phyloP scores from a whole-genome alignment of 352 stramenopile species.

The Phytophthora pistaciae region DNA sequence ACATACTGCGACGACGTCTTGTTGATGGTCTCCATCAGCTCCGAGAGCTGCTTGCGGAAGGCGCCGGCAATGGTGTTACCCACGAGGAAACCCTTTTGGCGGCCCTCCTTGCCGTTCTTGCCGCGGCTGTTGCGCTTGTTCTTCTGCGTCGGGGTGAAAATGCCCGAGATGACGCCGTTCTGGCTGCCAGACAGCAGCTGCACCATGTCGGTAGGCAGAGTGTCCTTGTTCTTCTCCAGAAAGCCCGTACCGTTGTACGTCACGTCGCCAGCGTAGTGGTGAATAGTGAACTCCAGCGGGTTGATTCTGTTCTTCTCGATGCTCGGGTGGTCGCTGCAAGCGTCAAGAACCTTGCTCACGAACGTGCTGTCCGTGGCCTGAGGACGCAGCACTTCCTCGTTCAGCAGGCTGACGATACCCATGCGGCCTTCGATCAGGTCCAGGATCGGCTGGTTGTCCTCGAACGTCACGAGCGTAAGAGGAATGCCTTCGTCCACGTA shows the following conservation, averaged over 20 bases:
- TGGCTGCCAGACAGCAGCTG: conserved; percentile 73
- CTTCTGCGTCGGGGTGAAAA: conserved; percentile 61
- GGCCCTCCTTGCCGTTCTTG: conserved; percentile 58
- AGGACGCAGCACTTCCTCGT: conserved; percentile 95
- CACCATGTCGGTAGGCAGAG: conserved; percentile 82
- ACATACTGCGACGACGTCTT: conserved; percentile 91
- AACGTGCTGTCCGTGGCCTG: conserved; percentile 87
- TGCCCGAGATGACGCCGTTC: conserved; percentile 69
- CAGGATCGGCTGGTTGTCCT: conserved; percentile 93
- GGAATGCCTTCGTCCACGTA: conserved; percentile 95
- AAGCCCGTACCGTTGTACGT: conserved; percentile 84
- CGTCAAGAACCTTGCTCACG: conserved; percentile 83
- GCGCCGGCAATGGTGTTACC: conserved; percentile 83
- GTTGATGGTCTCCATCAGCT: conserved; percentile 90
- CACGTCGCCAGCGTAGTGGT: conserved; percentile 86
- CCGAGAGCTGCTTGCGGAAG: conserved; percentile 88
- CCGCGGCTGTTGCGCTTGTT: conserved; percentile 47
- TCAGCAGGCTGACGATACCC: conserved; percentile 94
- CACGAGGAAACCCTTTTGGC: conserved; percentile 83
- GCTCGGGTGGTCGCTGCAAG: conserved; percentile 81
- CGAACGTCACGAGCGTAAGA: conserved; percentile 87
- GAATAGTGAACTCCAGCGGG: conserved; percentile 82
- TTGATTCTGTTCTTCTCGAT: conserved; percentile 90
- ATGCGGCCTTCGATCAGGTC: conserved; percentile 90
- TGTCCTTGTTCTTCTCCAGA: conserved; percentile 90